These are phyloP conservation scores for Botryotinia calthae DNA, from an alignment of 2,329 filamentous ascomycete genomes.

Conservation along the genomic window DNA sequence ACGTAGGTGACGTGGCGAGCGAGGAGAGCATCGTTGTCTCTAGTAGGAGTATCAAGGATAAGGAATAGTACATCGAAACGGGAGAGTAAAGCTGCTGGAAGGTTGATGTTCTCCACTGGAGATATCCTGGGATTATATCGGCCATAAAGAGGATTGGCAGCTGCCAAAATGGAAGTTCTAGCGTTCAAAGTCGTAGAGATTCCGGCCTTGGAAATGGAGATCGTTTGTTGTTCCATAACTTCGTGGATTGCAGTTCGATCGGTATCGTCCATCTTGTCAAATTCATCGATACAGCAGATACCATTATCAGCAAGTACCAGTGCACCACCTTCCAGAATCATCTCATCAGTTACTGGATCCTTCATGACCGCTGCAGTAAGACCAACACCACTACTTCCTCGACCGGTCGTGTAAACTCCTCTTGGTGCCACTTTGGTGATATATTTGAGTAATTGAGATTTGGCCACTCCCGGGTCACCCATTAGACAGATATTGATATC, in stretches of 20 bases:
- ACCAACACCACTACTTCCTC: conserved; percentile 78
- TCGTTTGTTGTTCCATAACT: conserved; percentile 86
- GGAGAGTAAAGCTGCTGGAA: conserved; percentile 92
- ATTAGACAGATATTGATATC: conserved; percentile 99
- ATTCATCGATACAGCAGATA: conserved; percentile 82
- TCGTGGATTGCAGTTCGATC: conserved; percentile 81
- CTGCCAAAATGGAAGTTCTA: conserved; percentile 90
- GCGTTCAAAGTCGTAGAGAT: conserved; percentile 97
- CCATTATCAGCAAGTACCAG: conserved; percentile 77
- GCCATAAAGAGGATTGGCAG: conserved; percentile 94
- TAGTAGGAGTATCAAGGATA: conserved; percentile 88
- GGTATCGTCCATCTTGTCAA: conserved; percentile 80
- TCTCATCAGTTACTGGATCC: conserved; percentile 75
- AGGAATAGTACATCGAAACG: conserved; percentile 97
- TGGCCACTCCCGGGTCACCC: conserved; percentile 99
- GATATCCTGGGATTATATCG: conserved; percentile 97
- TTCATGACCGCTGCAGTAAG: conserved; percentile 78
- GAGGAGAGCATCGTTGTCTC: conserved; percentile 87
- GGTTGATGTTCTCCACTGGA: conserved; percentile 97
- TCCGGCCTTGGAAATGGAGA: conserved; percentile 83
- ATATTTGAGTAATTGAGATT: conserved; percentile 97
- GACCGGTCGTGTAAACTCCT: conserved; percentile 76
- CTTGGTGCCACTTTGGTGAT: conserved; percentile 97
- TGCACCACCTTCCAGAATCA: conserved; percentile 77
- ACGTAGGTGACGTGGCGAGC: conserved; percentile 95